Percentiles rank a stretch among this genome's conserved stretches.
These are phyloP conservation scores for Dacryopinax spathularia DNA, from an alignment of 768 basidiomycete species.

Conservation along the genomic window DNA sequence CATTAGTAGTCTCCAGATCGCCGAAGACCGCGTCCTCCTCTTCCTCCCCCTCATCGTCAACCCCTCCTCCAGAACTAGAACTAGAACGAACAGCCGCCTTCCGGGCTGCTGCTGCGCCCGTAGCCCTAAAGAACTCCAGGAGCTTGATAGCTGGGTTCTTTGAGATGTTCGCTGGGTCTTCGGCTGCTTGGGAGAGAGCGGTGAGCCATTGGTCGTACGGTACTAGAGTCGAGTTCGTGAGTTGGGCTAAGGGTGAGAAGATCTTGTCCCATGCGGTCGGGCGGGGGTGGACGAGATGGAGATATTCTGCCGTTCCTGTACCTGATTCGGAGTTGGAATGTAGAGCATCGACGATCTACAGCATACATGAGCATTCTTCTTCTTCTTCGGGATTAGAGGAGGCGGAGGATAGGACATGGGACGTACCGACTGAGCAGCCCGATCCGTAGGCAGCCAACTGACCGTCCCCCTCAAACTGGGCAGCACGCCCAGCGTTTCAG, in stretches of 20 bases:
- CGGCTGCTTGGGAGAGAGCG: conserved; percentile 15
- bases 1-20: background rate
- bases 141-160: conserved; percentile 21
- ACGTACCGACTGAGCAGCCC: background rate
- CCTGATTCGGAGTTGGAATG: no score
- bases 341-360: background rate
- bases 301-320: background rate
- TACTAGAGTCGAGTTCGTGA: conserved; percentile 21
- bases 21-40: background rate
- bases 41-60: no score
- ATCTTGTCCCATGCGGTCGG: conserved; percentile 24
- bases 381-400: no score
- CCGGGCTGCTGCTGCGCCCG: conserved; percentile 2
- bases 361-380: background rate
- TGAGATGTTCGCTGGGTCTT: conserved; percentile 1
- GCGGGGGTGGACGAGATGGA: conserved; percentile 30
- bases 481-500: background rate
- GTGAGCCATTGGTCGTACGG: conserved; percentile 23
- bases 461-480: background rate
- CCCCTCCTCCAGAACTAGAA: no score
- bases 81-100: background rate
- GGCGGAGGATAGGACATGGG: background rate
- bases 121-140: conserved; percentile 24
- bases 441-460: background rate
- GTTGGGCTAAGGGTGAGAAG: conserved; percentile 15